A percentile compares a stretch with the other conserved stretches of the same genome.
These are phyloP conservation scores for Fusarium tanahbumbuense DNA, from an alignment of 2,329 filamentous ascomycete genomes.

Conservation along the genomic window DNA sequence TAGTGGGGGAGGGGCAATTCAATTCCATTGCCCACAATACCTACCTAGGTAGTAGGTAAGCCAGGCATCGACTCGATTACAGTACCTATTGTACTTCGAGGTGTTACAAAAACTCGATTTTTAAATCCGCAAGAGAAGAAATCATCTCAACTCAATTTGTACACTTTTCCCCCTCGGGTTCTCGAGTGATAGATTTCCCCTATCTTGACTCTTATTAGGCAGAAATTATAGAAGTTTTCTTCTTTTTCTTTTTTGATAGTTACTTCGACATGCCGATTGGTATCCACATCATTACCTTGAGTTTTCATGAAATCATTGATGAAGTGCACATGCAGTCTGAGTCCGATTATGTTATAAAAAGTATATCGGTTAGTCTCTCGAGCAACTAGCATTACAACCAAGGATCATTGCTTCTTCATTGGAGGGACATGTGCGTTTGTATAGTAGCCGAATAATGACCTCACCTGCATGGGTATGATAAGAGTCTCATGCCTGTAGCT, in stretches of 20 bases:
- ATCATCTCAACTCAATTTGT: not conserved
- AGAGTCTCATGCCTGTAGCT: not conserved
- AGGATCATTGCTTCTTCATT: not conserved
- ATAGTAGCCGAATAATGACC: not conserved
- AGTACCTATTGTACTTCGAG: not conserved
- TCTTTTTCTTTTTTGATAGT: not conserved
- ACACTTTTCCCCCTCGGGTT: not conserved
- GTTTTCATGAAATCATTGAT: not conserved
- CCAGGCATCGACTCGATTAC: not conserved
- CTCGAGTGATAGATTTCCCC: not conserved
- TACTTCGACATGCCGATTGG: not conserved
- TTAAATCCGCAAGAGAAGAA: not conserved
- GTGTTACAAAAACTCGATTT: not conserved
- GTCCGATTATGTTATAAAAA: not conserved
- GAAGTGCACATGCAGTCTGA: not conserved
- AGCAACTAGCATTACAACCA: not conserved
- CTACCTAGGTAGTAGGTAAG: too few relatives aligned
- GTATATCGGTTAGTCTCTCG: not conserved
- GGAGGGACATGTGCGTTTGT: not conserved
- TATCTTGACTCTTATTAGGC: not conserved
- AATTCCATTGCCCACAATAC: not conserved
- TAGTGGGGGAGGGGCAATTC: slow-evolving; percentile 27
- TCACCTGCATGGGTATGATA: not conserved
- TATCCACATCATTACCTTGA: not conserved
- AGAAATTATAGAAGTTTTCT: not conserved